These are phyloP conservation scores for Nannizziopsis arthrosporioides DNA, from an alignment of 2,329 filamentous ascomycete genomes.

Conservation along the genomic window DNA sequence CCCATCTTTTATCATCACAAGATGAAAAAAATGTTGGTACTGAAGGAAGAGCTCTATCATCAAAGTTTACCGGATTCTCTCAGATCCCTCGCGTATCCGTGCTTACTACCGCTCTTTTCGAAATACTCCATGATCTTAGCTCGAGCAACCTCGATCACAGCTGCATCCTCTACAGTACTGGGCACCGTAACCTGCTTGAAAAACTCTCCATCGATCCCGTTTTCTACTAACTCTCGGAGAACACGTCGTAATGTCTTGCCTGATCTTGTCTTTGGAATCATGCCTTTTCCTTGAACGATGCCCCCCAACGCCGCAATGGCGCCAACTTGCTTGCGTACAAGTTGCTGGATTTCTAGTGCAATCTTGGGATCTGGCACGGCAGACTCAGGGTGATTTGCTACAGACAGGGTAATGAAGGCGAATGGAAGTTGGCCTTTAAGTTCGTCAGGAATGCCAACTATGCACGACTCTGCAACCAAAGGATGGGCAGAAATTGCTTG, in stretches of 20 bases:
- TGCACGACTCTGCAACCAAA: slow-evolving; percentile 66
- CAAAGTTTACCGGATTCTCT: too few species aligned
- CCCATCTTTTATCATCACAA: too few species aligned
- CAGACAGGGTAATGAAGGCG: slow-evolving; percentile 60
- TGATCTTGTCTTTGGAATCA: slow-evolving; percentile 82
- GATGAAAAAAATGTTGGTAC: too few species aligned
- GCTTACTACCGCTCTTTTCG: slow-evolving; percentile 29
- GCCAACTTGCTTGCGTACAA: slow-evolving; percentile 70
- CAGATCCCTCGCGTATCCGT: slow-evolving; percentile 1
- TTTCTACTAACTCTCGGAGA: slow-evolving; percentile 70
- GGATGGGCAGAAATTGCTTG: slow-evolving; percentile 77
- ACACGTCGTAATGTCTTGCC: slow-evolving; percentile 81
- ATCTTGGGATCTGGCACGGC: slow-evolving; percentile 33
- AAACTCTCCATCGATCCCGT: slow-evolving; percentile 61
- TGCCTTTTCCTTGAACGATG: slow-evolving; percentile 71
- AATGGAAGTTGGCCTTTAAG: slow-evolving; percentile 87
- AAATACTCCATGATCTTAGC: slow-evolving; percentile 67
- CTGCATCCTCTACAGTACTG: slow-evolving; percentile 70
- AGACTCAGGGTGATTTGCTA: slow-evolving; percentile 17
- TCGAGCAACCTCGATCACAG: slow-evolving; percentile 62
- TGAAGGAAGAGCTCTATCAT: too few species aligned
- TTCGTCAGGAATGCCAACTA: slow-evolving; percentile 71
- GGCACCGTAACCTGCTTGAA: slow-evolving; percentile 62
- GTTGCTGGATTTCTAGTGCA: slow-evolving; percentile 34
- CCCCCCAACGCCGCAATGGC: slow-evolving; percentile 76